Evolutionary conservation across 2,329 filamentous ascomycete genomes (phyloP), one percentile per base, ranked within the genome.

Genomic region (Colletotrichum caudatum): DNA sequence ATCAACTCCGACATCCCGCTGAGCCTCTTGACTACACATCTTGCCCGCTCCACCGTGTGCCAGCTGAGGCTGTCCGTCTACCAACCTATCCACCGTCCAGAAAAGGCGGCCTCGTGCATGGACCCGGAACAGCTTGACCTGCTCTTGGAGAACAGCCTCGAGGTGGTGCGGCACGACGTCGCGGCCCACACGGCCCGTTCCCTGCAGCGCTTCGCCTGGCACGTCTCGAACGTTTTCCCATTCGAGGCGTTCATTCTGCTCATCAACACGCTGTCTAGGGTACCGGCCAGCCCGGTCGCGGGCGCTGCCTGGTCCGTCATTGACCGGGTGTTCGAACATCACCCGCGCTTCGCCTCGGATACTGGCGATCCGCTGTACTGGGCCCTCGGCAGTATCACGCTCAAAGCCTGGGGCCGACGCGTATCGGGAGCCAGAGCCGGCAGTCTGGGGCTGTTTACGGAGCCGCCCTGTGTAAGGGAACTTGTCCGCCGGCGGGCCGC

Each of bases 161-260:
- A 83, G 39, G 80, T 83, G n/a, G 81, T 83, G 12, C 85, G 88
- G 73, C 82, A 86, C 72, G 83, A 84, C 63, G 76, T 84, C 9
- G 78, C 80, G 14, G 79, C 85, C 8, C 86, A 87, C 72, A 76
- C 81, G 29, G 76, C 80, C 2, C 79, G 84, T 71, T 77, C 79
- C 4, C 78, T 82, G 23, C 81, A 79, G 0, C 84, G 85, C 2
- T 90, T 89, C 76, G 75, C 86, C 12, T 90, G 88, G 88, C 88
- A 86, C 73, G 80, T 85, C 75, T 82, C 84, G 62, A 80, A 81
- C 23, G 84, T 88, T 75, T 88, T 90, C 76, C 87, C 89, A 74
- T 78, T 86, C 60, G 88, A 88, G 68, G 79, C 89, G 20, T 86
- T 90, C 69, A 80, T 85, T 37, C 88, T 88, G 74, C 82, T 89